These are phyloP conservation scores for Fibroporia radiculosa DNA, from an alignment of 768 basidiomycete genomes.

Conservation along the genomic window DNA sequence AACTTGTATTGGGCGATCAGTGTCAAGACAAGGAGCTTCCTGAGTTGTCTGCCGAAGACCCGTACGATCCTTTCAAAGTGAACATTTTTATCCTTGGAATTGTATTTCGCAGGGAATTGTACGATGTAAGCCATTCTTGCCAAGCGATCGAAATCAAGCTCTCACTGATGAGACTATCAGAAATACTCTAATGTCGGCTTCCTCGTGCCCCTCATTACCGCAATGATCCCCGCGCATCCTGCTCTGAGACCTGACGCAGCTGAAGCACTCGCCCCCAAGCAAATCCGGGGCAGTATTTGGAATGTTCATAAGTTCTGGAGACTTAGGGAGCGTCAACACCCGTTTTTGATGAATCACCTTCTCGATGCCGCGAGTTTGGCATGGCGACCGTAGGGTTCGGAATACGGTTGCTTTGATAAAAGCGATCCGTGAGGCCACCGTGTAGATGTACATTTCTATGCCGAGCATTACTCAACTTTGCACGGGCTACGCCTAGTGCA, in stretches of 20 bases:
- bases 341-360: no score
- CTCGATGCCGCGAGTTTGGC: not conserved
- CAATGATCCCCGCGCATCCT: conserved; percentile 8
- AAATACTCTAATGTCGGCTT: conserved; percentile 7
- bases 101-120: conserved; percentile 16
- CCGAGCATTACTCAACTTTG: no score
- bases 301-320: conserved; percentile 2
- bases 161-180: conserved; percentile 2
- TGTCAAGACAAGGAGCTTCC: conserved; percentile 16
- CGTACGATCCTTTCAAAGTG: conserved; percentile 24
- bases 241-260: conserved; percentile 6
- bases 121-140: conserved; percentile 6
- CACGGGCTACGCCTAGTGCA: no score
- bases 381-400: no score
- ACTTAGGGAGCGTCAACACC: not conserved
- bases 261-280: conserved; percentile 2
- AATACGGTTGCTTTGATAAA: not conserved
- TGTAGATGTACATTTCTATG: no score
- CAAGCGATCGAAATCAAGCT: not conserved
- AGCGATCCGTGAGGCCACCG: no score
- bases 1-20: conserved; percentile 6
- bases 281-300: not conserved
- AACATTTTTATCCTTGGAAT: conserved; percentile 24
- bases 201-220: conserved; percentile 4
- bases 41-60: conserved; percentile 14